phyloP scores from a whole-genome alignment of 352 stramenopile species.

The Phytopythium oedochilum region DNA sequence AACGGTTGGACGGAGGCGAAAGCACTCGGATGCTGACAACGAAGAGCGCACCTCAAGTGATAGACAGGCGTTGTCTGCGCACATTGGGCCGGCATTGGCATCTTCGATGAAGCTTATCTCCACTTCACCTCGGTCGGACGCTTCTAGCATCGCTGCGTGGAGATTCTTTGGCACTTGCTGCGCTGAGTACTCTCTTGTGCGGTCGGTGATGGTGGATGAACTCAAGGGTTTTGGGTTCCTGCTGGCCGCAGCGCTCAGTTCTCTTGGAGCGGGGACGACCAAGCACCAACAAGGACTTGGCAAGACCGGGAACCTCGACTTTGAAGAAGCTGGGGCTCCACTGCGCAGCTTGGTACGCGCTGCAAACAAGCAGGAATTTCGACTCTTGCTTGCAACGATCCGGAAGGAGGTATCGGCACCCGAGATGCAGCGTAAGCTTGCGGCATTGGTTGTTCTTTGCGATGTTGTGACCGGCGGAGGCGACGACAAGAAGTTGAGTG shows the following conservation, averaged over 20 bases:
- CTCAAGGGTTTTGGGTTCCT: constrained; percentile 43
- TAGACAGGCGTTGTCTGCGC: not conserved
- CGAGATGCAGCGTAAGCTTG: constrained; percentile 35
- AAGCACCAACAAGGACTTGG: constrained; percentile 3
- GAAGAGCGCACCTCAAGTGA: not conserved
- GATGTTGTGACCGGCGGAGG: constrained; percentile 30
- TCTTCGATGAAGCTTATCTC: constrained; percentile 39
- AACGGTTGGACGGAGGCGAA: not conserved
- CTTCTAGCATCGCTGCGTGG: constrained; percentile 19
- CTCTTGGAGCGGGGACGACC: constrained; percentile 6
- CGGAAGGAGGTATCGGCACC: constrained; percentile 41
- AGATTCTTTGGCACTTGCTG: constrained; percentile 55
- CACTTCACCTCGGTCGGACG: not conserved
- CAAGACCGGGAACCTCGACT: not conserved
- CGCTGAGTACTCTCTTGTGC: constrained; percentile 40
- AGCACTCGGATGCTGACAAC: not conserved
- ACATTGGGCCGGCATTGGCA: constrained; percentile 19
- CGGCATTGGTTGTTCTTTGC: constrained; percentile 44
- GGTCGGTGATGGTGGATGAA: constrained; percentile 46
- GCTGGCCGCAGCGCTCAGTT: constrained; percentile 40
- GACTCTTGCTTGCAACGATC: constrained; percentile 54
- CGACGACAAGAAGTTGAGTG: constrained; percentile 56
- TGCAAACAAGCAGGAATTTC: constrained; percentile 69
- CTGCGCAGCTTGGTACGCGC: constrained; percentile 44
- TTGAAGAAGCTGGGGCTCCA: constrained; percentile 3